Percentiles rank a stretch among this genome's conserved stretches.
These are phyloP conservation scores for Aspergillus heteromorphus DNA, from an alignment of 495 filamentous ascomycete species.

Conservation along the genomic window DNA sequence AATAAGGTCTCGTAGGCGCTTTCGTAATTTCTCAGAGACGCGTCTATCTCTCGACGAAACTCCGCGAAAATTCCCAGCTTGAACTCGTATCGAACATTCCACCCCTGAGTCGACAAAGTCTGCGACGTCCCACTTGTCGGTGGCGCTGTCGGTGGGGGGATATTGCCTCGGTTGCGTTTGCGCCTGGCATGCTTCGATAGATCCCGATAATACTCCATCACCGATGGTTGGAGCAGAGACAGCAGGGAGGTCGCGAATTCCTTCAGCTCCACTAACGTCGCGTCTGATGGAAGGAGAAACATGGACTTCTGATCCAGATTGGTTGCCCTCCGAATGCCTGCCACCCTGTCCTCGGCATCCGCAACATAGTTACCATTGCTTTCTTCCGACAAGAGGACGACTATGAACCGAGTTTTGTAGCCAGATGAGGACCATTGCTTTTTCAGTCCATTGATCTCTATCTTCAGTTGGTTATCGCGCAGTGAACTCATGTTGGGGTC, in stretches of 20 bases:
- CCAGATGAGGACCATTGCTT: conserved; percentile 58
- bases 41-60: conserved; percentile 85
- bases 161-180: conserved; percentile 68
- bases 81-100: conserved; percentile 89
- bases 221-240: conserved; percentile 52
- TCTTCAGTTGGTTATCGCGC: conserved; percentile 81
- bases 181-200: conserved; percentile 81
- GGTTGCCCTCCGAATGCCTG: conserved; percentile 68
- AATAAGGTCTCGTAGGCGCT: conserved; percentile 78
- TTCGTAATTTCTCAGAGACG: conserved; percentile 73
- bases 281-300: conserved; percentile 65
- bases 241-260: conserved; percentile 61
- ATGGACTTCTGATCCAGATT: conserved; percentile 74
- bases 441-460: conserved; percentile 74
- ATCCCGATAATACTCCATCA: conserved; percentile 84
- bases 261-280: conserved; percentile 53
- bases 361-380: conserved; percentile 51
- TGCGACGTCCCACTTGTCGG: conserved; percentile 77
- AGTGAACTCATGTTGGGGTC: conserved; percentile 65
- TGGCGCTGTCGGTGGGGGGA: conserved; percentile 78
- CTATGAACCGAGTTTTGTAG: conserved; percentile 68
- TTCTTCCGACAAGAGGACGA: conserved; percentile 68
- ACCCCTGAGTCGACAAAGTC: conserved; percentile 74
- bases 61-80: conserved; percentile 87
- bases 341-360: conserved; percentile 69